Evolutionary conservation across 331 rosid species (phyloP).

Genomic region (Pyracantha coccinea): DNA sequence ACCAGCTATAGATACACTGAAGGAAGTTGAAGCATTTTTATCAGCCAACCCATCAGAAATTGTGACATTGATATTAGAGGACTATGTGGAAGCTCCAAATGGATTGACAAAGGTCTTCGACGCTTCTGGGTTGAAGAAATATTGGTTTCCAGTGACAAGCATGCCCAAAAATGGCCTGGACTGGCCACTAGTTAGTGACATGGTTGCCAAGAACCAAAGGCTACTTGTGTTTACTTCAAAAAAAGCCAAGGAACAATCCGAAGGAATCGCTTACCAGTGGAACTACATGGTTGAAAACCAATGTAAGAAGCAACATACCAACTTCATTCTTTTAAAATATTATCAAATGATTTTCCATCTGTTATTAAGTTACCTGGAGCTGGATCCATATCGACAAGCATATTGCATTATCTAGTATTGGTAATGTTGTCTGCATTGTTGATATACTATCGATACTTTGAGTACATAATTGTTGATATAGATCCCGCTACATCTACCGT

Average conservation of each 20-base stretch:
- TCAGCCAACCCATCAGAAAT: conserved; percentile 64
- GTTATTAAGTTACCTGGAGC: background rate
- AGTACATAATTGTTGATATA: background rate
- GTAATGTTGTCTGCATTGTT: background rate
- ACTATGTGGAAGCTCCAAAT: conserved; percentile 71
- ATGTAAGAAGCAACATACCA: conserved; percentile 14
- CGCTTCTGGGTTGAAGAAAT: conserved; percentile 56
- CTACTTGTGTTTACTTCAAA: conserved; percentile 67
- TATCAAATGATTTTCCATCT: background rate
- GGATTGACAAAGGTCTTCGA: conserved; percentile 73
- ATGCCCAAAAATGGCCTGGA: conserved; percentile 75
- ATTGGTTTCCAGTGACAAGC: conserved; percentile 64
- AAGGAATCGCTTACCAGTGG: conserved; percentile 91
- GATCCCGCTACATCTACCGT: background rate
- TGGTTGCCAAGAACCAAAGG: conserved; percentile 74
- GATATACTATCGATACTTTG: background rate
- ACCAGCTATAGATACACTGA: conserved; percentile 62
- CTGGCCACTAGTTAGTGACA: conserved; percentile 84
- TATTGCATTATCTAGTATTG: background rate
- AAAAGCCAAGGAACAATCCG: conserved; percentile 53
- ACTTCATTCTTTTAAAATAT: background rate
- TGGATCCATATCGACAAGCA: background rate
- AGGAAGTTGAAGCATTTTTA: conserved; percentile 67
- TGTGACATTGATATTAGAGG: conserved; percentile 80
- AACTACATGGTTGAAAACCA: conserved; percentile 86